These are phyloP conservation scores for Beta vulgaris DNA, from an alignment of 148 eudicot species.

Conservation along the genomic window DNA sequence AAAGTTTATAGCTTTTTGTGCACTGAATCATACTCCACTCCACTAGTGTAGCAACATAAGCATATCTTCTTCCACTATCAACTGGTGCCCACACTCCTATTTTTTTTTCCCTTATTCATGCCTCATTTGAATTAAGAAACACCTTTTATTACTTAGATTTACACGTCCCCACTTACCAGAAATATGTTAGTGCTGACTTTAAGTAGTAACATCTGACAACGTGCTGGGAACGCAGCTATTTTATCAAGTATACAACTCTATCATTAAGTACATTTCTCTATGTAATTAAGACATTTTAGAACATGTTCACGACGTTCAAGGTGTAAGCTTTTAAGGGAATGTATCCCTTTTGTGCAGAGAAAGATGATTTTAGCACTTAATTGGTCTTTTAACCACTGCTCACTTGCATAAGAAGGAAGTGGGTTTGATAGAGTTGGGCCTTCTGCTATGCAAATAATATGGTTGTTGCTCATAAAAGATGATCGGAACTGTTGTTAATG, in stretches of 20 bases:
- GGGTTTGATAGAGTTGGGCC: background rate
- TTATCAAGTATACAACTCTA: background rate
- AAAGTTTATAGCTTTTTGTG: background rate
- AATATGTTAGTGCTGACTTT: background rate
- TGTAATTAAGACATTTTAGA: background rate
- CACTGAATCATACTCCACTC: background rate
- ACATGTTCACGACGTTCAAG: conserved; percentile 5
- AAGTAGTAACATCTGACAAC: conserved; percentile 10
- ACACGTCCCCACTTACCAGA: conserved; percentile 1
- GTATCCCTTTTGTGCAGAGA: background rate
- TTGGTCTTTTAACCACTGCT: background rate
- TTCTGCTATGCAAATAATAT: background rate
- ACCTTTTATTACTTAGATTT: background rate
- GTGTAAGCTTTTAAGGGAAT: background rate
- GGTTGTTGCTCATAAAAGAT: background rate
- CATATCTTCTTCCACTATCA: background rate
- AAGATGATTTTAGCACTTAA: background rate
- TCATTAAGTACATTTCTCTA: no score
- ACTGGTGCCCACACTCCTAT: background rate
- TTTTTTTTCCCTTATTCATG: background rate
- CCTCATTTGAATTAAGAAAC: background rate
- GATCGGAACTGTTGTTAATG: background rate
- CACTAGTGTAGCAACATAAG: background rate
- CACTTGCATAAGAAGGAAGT: background rate
- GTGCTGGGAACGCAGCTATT: conserved; percentile 9